Evolutionary conservation across 768 basidiomycete species (phyloP), one percentile per base, ranked within the genome.

Genomic region (Paxillus ammoniavirescens): DNA sequence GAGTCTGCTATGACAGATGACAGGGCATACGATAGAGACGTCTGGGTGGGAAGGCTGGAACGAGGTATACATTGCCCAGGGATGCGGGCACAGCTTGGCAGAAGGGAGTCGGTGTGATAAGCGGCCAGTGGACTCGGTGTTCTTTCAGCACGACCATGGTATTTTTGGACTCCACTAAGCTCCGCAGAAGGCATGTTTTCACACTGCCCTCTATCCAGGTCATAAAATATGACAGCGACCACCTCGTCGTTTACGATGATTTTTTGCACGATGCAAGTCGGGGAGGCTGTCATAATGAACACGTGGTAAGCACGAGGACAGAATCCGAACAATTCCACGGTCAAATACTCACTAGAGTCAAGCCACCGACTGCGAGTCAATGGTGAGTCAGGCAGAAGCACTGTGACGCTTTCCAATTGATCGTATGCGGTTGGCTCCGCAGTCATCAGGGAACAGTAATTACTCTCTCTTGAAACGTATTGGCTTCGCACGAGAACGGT

Each of bases 311-410:
- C 68, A 59, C 57, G 62, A 65, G 66, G 65, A 31, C 17, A 42
- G 47, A 7, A 17, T 42, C 33, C 46, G 43, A 43, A 54, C 35
- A 54, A 46, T 53, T 55, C 45, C 35, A 58, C 21, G 26, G 43
- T 40, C 45, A 54, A 51, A 44, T 53, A 78, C 87, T 68, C 64
- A 89, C 87, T 71, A 56, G 78, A 68, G 65, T 86, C 84, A 57
- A 86, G 74, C 88, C 87, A 87, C 54, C 85, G 79, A 68, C 87
- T 87, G 54, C 82, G 75, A 62, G 67, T 82, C 46, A 91, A 72
- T 14, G 75, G 68, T 18, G 87, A 88, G 55, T 89, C 87, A 41
- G 89, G 87, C 45, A 91, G 73, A 52, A 77, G 68, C 48, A 82
- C 79, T 57, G 80, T 77, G 2, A 81, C 75, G 41, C 73, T 76